Conservation (phyloP, 805 yeast species). For the Maudiozyma serrabonitensis region DNA sequence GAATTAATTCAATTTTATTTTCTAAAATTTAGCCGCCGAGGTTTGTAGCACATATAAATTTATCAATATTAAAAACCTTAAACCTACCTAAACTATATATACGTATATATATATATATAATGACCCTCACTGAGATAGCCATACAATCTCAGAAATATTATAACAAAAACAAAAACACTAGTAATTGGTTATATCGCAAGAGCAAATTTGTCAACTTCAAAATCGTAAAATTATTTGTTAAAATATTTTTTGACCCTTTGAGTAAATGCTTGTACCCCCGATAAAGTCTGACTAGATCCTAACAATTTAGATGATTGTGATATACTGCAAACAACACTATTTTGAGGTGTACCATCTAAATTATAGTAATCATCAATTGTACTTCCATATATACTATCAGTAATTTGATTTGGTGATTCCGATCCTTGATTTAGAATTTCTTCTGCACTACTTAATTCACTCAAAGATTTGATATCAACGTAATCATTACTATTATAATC, state of each 20-base stretch:
- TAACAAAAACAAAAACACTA: no score
- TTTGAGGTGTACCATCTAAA: background rate
- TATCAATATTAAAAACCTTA: no score
- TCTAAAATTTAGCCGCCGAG: no score
- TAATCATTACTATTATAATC: conserved; percentile 11
- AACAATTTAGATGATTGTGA: background rate
- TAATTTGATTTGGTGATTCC: background rate
- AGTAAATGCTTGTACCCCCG: conserved; percentile 5
- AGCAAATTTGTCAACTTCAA: no score
- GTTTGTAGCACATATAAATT: no score
- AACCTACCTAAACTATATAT: no score
- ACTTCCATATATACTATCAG: background rate
- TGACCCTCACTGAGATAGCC: no score
- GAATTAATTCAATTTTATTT: no score
- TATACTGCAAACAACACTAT: background rate
- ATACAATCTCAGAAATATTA: no score
- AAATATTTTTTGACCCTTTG: background rate
- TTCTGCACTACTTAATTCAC: conserved; percentile 25
- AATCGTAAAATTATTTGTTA: background rate
- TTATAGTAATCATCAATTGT: background rate
- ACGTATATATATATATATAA: no score
- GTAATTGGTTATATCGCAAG: no score
- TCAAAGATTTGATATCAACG: conserved; percentile 22
- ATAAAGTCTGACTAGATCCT: background rate
- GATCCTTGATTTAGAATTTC: conserved; percentile 7